Evolutionary conservation across 352 stramenopile species (phyloP), one percentile per base, ranked within the genome.

Genomic region (Globisporangium emineosum): DNA sequence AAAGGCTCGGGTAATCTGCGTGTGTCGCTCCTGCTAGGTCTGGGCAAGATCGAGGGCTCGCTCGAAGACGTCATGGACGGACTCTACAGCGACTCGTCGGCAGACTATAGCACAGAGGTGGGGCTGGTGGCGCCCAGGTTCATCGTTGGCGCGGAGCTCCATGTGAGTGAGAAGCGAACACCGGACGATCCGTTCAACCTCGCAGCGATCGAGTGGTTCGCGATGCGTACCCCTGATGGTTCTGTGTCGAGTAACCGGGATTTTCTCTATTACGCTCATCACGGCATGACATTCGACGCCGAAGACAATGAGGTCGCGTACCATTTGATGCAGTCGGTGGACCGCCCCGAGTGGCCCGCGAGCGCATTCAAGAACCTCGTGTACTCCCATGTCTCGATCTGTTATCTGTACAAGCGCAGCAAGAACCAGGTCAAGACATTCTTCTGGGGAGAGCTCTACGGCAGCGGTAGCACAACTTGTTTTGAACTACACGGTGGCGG

Each of bases 271-370:
- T 27, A 43, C 2, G 7, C 17, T 29, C 19, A 65, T 62, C 0
- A 82, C 76, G 72, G 75, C 70, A 8, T 68, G 43, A 66, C 60
- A 10, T 72, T 65, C 0, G 58, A 50, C 10, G 72, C 78, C 12
- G 61, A 65, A 5, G 72, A 65, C 5, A 64, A 72, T 21, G 69
- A 78, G 40, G 54, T 78, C 25, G 65, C 65, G 25, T 83, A 78
- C 43, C 75, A 83, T 55, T 70, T 75, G 7, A 25, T 83, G 53
- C 69, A 77, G 59, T 83, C 75, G 0, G 75, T 83, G n/a, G 71
- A 76, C 7, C 63, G 70, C 10, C 63, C 72, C 15, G 72, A 83
- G 49, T 80, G 72, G 72, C 75, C 75, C 8, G 70, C 62, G 21
- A 69, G 78, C 45, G 59, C 64, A 6, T 67, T 67, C 0, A 73